Evolutionary conservation across 169 alveolate genomes (phyloP).

Genomic region (Plasmodium billcollinsi): DNA sequence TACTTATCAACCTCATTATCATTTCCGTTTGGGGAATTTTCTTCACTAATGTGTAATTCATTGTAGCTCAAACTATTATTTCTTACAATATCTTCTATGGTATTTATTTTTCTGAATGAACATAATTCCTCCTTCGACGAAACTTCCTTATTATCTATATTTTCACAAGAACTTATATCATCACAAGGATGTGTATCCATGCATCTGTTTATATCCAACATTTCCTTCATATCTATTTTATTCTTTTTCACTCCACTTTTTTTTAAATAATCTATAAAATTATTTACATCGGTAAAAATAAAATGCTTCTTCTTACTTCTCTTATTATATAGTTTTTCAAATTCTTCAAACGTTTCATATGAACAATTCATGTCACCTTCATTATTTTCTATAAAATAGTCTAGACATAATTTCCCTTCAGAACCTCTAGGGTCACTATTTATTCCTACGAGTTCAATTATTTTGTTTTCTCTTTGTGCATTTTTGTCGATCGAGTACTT

Average conservation of each 20-base stretch:
- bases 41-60: background rate
- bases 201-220: no score
- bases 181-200: no score
- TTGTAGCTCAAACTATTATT: constrained; percentile 8
- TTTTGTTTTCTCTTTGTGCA: constrained; percentile 14
- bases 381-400: background rate
- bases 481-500: constrained; percentile 37
- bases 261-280: constrained; percentile 37
- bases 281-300: constrained; percentile 53
- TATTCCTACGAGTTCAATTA: constrained; percentile 50
- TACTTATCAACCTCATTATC: background rate
- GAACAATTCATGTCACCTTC: constrained; percentile 15
- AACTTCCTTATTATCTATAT: background rate
- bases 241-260: background rate
- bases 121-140: background rate
- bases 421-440: constrained; percentile 66
- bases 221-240: no score
- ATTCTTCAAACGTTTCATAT: constrained; percentile 34
- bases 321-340: constrained; percentile 24
- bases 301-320: constrained; percentile 35
- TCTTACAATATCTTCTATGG: constrained; percentile 10
- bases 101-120: background rate
- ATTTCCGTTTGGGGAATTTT: background rate
- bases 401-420: constrained; percentile 65
- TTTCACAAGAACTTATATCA: no score